These are phyloP conservation scores for Meyerozyma carpophila DNA, from an alignment of 1,139 yeast genomes.

Conservation along the genomic window DNA sequence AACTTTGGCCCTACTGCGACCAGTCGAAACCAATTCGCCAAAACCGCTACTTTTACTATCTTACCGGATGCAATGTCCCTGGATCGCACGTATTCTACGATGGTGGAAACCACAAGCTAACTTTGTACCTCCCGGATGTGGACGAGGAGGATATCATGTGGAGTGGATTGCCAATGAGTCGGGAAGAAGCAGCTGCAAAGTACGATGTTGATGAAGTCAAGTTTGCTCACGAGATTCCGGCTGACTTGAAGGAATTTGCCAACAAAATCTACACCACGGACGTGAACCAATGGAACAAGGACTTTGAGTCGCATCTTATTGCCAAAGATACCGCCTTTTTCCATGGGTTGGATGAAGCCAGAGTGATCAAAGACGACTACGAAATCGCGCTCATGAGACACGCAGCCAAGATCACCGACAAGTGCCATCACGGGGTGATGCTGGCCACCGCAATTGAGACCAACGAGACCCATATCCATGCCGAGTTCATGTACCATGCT, in stretches of 20 bases:
- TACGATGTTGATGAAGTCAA: constrained; percentile 82
- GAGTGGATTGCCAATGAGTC: constrained; percentile 80
- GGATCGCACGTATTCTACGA: constrained; percentile 68
- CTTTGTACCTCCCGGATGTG: constrained; percentile 73
- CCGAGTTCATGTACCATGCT: constrained; percentile 91
- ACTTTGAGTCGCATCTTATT: constrained; percentile 27
- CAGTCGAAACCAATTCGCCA: constrained; percentile 78
- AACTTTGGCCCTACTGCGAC: constrained; percentile 73
- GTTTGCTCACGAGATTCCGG: constrained; percentile 46
- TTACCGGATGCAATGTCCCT: constrained; percentile 80
- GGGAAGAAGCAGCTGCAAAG: constrained; percentile 56
- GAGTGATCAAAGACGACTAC: constrained; percentile 76
- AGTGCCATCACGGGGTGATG: constrained; percentile 89
- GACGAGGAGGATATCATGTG: constrained; percentile 93
- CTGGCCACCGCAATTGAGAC: constrained; percentile 83
- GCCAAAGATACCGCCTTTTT: constrained; percentile 47
- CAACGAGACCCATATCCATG: constrained; percentile 89
- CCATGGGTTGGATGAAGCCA: constrained; percentile 79
- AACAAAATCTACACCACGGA: constrained; percentile 36
- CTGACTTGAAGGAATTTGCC: constrained; percentile 22
- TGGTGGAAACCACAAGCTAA: constrained; percentile 48
- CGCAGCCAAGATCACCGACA: constrained; percentile 82
- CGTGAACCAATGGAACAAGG: constrained; percentile 30
- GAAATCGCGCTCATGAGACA: constrained; percentile 72
- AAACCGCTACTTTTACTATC: constrained; percentile 81